A percentile compares a stretch with the other conserved stretches of the same genome.
Conservation (phyloP, 345 rosid species). For the Syzygium jambos region DNA sequence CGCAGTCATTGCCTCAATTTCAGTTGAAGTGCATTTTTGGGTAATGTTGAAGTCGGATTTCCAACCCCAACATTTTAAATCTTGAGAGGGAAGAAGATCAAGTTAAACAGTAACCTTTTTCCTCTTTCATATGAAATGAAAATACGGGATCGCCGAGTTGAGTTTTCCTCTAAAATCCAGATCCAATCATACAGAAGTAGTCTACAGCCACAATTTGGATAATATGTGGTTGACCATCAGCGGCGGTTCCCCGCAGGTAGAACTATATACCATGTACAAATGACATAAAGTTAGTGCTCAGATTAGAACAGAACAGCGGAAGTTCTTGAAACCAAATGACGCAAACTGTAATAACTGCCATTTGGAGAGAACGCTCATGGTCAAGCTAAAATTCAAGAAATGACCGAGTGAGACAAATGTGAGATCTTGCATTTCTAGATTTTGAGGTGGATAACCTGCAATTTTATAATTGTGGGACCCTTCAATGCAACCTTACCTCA, state of each 20-base stretch:
- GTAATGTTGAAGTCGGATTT: background rate
- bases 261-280: background rate
- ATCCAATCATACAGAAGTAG: background rate
- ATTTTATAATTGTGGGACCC: slow-evolving; percentile 28
- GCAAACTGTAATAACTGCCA: background rate
- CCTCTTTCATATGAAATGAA: background rate
- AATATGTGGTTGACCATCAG: background rate
- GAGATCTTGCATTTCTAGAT: background rate
- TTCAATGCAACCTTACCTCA: slow-evolving; percentile 8
- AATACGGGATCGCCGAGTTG: background rate
- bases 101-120: background rate
- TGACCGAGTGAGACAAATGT: slow-evolving; percentile 12
- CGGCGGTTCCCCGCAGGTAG: background rate
- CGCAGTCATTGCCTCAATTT: background rate
- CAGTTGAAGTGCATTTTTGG: background rate
- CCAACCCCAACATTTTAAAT: background rate
- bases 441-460: background rate
- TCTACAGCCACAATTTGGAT: background rate
- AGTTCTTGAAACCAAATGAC: background rate
- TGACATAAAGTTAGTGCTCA: background rate
- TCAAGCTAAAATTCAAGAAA: background rate
- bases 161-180: background rate
- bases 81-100: background rate
- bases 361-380: background rate
- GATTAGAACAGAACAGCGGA: background rate